These are phyloP conservation scores for Leishmania amazonensis DNA, from an alignment of 208 protist species.

Conservation along the genomic window DNA sequence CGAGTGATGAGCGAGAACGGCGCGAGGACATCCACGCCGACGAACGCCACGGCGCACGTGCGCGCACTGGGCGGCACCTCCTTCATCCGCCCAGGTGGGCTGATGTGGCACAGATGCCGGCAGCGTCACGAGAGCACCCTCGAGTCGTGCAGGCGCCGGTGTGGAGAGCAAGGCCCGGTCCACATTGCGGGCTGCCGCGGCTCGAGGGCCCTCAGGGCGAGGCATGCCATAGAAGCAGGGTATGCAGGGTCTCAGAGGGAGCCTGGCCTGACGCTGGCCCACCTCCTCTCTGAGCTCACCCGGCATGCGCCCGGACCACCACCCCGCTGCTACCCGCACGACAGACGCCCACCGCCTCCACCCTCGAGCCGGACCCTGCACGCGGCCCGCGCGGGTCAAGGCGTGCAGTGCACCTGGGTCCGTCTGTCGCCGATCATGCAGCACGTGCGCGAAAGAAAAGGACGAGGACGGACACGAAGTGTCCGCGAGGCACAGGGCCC, in stretches of 20 bases:
- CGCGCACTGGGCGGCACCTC: neutral
- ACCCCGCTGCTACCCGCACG: neutral
- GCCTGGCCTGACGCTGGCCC: neutral
- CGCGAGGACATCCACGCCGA: neutral
- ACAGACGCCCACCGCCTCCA: neutral
- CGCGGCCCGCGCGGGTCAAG: neutral
- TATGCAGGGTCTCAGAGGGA: neutral
- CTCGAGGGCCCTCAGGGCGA: neutral
- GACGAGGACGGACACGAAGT: neutral
- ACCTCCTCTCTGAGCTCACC: neutral
- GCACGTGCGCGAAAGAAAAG: neutral
- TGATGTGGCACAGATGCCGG: neutral
- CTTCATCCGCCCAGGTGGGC: neutral
- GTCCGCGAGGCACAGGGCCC: neutral
- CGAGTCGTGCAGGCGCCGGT: neutral
- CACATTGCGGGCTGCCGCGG: neutral
- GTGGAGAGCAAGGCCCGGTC: neutral
- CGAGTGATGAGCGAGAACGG: neutral
- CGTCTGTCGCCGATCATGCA: neutral
- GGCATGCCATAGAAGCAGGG: neutral
- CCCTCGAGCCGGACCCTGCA: neutral
- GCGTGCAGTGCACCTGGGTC: neutral
- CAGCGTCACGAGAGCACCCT: neutral
- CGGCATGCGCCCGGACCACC: neutral
- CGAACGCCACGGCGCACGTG: neutral